Base-by-base conservation (phyloP, 2,329 filamentous ascomycete species). In the Pseudonectria foliicola region DNA sequence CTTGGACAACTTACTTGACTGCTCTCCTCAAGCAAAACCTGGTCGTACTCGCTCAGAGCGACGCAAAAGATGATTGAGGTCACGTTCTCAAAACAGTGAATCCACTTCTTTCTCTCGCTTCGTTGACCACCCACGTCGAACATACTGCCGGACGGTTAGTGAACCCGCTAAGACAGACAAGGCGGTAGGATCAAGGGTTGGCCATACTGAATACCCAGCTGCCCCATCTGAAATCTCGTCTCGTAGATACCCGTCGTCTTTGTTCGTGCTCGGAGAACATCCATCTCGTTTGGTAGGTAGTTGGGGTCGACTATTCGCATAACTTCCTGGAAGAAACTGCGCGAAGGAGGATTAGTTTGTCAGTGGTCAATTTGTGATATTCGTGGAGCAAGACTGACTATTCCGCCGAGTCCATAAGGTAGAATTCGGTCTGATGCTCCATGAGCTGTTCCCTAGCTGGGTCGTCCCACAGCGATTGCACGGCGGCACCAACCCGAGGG, bases 31-130 rank as follows among this genome's bases (percentile, higher is more conserved):
- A 98, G 71, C 35, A 98, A 70, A 5, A 95, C 90, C 65, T 98
- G 92, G 56, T 98, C 92, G 60, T 98, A 98, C 64, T 98, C 92
- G 67, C 89, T 96, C 50, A 98, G 68, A 12, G 92, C 92, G 43
- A 98, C 92, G 57, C 92, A 98, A 65, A 98, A 98, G 50, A 98
- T 98, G 62, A 98, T 98, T 4, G 92, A 96, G 28, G 92, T 98
- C 53, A 98, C 92, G 53, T 96, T 96, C 63, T 98, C 92, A 62
- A 98, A 98, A 68, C 92, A 98, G 66, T 98, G 92, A 57, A 98
- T 98, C 92, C 92, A 98, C 68, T 98, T 98, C 71, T 98, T 98
- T 44, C 92, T 78, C 65, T 98, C 92, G 61, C 90, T 96, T 57
- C 92, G 74, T 64, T 98, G 92, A 15, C 92, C 92, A 44, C 92